Base-by-base conservation (phyloP, 2,329 filamentous ascomycete genomes). In the Fusarium sp. region DNA sequence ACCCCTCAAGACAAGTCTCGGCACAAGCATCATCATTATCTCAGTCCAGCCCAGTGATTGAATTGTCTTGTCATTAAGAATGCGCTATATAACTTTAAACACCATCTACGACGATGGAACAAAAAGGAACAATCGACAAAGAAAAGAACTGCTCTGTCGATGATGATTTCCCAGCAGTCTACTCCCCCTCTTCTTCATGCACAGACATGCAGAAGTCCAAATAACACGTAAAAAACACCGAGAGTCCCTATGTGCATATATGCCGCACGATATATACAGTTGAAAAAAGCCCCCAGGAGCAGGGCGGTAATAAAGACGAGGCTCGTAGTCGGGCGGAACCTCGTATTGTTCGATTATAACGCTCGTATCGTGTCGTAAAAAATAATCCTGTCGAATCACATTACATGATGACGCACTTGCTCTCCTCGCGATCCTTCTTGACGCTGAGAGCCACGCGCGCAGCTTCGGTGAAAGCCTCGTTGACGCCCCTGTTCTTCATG, bases 381-480 rank as follows among this genome's bases (percentile, higher is more conserved):
- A 21, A 34, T n/a, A n/a, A n/a, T n/a, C n/a, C 28, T 13, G 28
- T 30, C 28, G 28, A 12, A 30, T 30, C 28, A 30, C 42, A 44
- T 80, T 80, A 91, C 89, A 91, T 90, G 65, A 91, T 78, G 65
- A 77, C 76, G 78, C 89, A 91, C 76, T 88, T 89, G 67, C 83
- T 83, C 62, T 89, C 86, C 66, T 90, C 88, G 73, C 88, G 86
- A 65, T 88, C 88, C 74, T 89, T 87, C 81, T 87, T 90, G 60
- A 91, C 89, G 72, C 88, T 89, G 58, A 99, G 85, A 16, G 96
- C 96, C 37, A 99, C 96, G 76, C 97, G 91, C 25, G 96, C 95
- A 42, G 96, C 96, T 84, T 99, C 96, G 42, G 96, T 98, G 77
- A 99, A 99, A 44, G 96, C 96, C 82, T 99, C 96, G 81, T 98